These are phyloP conservation scores for Sedum album DNA, from an alignment of 164 flowering plant genomes.

Conservation along the genomic window DNA sequence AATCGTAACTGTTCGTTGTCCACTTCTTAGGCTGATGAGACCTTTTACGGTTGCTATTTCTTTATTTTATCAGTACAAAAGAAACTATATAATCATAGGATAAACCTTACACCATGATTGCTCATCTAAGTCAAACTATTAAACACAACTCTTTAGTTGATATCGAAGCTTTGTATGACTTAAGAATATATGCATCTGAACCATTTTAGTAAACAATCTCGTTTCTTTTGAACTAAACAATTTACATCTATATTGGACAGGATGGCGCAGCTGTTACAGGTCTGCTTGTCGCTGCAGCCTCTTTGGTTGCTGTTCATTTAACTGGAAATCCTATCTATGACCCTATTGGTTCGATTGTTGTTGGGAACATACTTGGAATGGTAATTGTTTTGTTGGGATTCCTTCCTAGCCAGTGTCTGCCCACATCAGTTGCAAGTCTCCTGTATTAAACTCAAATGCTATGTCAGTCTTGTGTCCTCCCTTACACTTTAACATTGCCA, in stretches of 20 bases:
- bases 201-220: background rate
- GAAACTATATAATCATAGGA: background rate
- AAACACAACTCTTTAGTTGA: background rate
- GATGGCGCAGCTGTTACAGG: slow-evolving; percentile 99
- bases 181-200: background rate
- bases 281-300: slow-evolving; percentile 79
- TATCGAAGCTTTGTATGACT: background rate
- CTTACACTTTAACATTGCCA: background rate
- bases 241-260: slow-evolving; percentile 31
- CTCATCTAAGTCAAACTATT: background rate
- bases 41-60: background rate
- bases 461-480: background rate
- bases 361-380: slow-evolving; percentile 95
- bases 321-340: slow-evolving; percentile 97
- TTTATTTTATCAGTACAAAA: background rate
- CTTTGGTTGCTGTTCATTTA: slow-evolving; percentile 74
- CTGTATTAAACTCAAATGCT: background rate
- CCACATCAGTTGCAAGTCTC: background rate
- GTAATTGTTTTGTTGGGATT: slow-evolving; percentile 33
- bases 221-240: background rate
- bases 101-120: background rate
- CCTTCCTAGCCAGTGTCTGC: background rate
- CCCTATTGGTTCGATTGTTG: slow-evolving; percentile 86
- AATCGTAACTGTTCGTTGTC: background rate
- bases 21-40: background rate